Conservation (phyloP, 768 basidiomycete genomes). For the Lactarius trivialis region DNA sequence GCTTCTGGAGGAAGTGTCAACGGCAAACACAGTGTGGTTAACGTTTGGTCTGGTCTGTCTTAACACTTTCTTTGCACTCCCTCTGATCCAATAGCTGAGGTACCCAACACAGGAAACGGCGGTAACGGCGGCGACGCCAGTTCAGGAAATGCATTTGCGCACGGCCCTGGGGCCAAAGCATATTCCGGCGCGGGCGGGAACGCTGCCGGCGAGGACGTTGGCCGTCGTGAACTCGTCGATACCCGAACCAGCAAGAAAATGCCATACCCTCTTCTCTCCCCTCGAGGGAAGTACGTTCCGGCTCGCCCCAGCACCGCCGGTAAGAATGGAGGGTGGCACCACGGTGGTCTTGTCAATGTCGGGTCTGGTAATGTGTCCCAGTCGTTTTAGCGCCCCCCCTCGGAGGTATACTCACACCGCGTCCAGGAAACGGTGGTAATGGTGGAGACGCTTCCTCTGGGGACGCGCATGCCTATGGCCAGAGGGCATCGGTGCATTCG, state of each 20-base stretch:
- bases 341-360: background rate
- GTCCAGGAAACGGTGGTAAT: conserved; percentile 12
- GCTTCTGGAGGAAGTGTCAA: conserved; percentile 19
- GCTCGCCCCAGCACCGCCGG: background rate
- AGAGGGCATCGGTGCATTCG: background rate
- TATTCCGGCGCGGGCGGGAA: conserved; percentile 15
- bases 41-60: conserved; percentile 19
- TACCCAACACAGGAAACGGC: conserved; percentile 16
- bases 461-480: conserved; percentile 1
- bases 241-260: background rate
- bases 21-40: conserved; percentile 1
- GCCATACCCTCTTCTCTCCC: background rate
- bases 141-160: conserved; percentile 7
- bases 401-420: background rate
- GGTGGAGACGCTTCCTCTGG: conserved; percentile 14
- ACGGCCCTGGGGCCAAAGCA: conserved; percentile 13
- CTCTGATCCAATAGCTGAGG: background rate
- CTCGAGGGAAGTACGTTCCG: background rate
- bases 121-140: conserved; percentile 22
- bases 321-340: background rate
- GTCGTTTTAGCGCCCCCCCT: background rate
- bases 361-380: conserved; percentile 6
- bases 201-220: conserved; percentile 8
- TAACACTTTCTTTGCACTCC: background rate
- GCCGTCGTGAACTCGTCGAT: conserved; percentile 1